A percentile compares a stretch with the other conserved stretches of the same genome.
Conservation (phyloP, 192 early-diverging fungal genomes). For the Umbelopsis sp. region DNA sequence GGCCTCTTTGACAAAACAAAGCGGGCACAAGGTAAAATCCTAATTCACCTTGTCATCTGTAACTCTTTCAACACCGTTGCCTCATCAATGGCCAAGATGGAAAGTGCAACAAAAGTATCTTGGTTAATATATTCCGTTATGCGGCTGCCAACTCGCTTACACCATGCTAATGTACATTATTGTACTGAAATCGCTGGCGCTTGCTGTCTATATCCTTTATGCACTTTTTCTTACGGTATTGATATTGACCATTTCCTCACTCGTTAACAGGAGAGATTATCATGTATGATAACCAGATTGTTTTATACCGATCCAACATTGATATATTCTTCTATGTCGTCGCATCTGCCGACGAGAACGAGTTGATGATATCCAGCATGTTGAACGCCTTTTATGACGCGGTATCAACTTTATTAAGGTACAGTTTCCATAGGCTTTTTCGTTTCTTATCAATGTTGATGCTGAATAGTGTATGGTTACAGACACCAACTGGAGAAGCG, state of each 20-base stretch:
- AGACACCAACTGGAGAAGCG: slow-evolving; percentile 93
- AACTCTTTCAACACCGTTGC: not conserved
- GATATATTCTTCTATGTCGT: slow-evolving; percentile 93
- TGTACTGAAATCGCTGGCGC: not conserved
- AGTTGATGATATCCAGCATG: slow-evolving; percentile 79
- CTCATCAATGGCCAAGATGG: not conserved
- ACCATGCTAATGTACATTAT: no score
- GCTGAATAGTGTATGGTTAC: not conserved
- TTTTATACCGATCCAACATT: slow-evolving; percentile 82
- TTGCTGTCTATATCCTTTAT: not conserved
- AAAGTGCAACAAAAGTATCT: not conserved
- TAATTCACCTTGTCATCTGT: not conserved
- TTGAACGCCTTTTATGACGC: slow-evolving; percentile 86
- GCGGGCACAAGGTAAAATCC: slow-evolving; percentile 63
- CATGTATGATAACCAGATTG: slow-evolving; percentile 91
- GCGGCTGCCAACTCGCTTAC: no score
- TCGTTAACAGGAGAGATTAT: slow-evolving; percentile 76
- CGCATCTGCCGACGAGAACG: slow-evolving; percentile 91
- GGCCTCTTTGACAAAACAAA: slow-evolving; percentile 91
- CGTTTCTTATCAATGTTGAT: no score
- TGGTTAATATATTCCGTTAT: no score
- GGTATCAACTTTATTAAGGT: slow-evolving; percentile 82
- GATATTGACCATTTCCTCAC: not conserved
- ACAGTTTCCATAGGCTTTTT: not conserved
- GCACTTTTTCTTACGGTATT: not conserved